Evolutionary conservation across 2,329 filamentous ascomycete species (phyloP), one percentile per base, ranked within the genome.

Genomic region (Grosmannia huntii): DNA sequence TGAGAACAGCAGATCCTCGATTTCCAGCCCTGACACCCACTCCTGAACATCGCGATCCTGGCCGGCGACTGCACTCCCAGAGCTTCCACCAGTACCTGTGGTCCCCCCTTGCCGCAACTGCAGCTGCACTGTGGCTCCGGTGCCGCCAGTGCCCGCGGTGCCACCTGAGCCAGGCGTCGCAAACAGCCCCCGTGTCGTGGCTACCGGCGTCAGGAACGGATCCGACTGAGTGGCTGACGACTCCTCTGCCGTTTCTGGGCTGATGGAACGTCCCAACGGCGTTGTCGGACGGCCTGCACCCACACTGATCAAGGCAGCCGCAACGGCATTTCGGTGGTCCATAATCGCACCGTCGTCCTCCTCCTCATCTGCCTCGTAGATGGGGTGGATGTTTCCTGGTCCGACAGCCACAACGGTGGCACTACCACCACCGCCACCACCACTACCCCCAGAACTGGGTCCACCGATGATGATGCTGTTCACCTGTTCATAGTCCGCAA

Each of bases 301-400:
- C 33, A 28, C 53, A 23, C 36, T 19, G 44, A 9, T n/a, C n/a
- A 46, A 5, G 16, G 23, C 46, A 23, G 23, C 44, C 33, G 23
- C n/a, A 21, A 36, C 36, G 2, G 14, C 21, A 5, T 28, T 51
- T 25, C 23, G 19, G 33, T 55, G 50, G 11, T 55, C 53, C 21
- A 41, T 36, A 27, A 68, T 64, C 1, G 68, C 60, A 49, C 63
- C 48, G 23, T 68, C 65, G 1, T 68, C 67, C 7, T 75, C 76
- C 36, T 82, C 79, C 62, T 83, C 80, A 46, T 81, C 80, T 10
- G 78, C 79, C 62, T 83, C 80, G 62, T 80, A 75, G 60, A 83
- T 83, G 0, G 80, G 80, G 61, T 82, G 78, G 61, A 83, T 83
- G 2, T 68, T 70, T 4, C 74, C 74, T 0, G 73, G 66, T 5